Evolutionary conservation across 2,329 filamentous ascomycete species (phyloP).

Genomic region (Colletotrichum shisoi): DNA sequence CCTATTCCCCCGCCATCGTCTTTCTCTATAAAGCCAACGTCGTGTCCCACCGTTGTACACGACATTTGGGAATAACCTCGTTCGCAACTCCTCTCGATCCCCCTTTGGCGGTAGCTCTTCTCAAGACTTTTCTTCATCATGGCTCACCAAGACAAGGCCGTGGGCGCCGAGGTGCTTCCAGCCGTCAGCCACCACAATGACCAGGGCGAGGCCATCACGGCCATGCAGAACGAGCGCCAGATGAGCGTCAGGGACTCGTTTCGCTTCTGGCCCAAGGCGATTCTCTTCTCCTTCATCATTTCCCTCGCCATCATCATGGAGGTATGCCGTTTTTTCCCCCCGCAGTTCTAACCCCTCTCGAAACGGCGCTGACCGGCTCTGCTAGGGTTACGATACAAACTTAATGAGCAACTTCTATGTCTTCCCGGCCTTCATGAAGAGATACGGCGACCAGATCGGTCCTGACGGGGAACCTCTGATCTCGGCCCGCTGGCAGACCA

Average conservation of each 20-base stretch:
- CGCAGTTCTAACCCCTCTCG: neutral
- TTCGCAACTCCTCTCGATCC: neutral
- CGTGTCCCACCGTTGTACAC: neutral
- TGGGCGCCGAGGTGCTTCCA: constrained; percentile 29
- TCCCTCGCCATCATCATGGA: constrained; percentile 45
- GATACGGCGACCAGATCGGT: constrained; percentile 51
- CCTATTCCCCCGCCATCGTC: constrained; percentile 6
- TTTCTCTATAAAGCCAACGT: constrained; percentile 34
- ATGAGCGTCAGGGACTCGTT: constrained; percentile 41
- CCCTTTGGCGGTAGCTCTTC: neutral
- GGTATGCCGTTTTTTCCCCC: constrained; percentile 21
- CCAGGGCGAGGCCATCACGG: constrained; percentile 35
- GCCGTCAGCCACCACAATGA: constrained; percentile 30
- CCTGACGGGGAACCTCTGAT: constrained; percentile 54
- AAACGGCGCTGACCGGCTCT: neutral
- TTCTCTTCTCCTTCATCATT: constrained; percentile 41
- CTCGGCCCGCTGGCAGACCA: constrained; percentile 60
- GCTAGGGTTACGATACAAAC: constrained; percentile 50
- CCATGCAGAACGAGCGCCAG: constrained; percentile 40
- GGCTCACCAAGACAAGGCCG: constrained; percentile 29
- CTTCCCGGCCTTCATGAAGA: constrained; percentile 48
- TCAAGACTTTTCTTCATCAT: constrained; percentile 11
- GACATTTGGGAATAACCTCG: constrained; percentile 33
- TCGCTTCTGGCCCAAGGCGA: constrained; percentile 41
- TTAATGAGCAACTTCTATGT: constrained; percentile 51